Conservation (phyloP, 1,139 yeast genomes). For the Chernovozyma aurita region DNA sequence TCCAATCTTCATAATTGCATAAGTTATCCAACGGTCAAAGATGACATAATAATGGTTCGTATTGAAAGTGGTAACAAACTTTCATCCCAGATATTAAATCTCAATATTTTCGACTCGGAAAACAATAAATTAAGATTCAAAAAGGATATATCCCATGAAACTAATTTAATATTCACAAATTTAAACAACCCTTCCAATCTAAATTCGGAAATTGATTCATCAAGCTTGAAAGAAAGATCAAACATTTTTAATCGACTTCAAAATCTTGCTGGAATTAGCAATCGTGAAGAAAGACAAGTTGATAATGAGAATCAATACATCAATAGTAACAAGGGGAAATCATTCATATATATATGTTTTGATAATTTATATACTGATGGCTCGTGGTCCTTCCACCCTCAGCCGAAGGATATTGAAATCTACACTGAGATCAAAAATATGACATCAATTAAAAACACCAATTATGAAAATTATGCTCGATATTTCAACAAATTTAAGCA, state of each 20-base stretch:
- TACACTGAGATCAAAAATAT: conserved; percentile 33
- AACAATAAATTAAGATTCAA: conserved; percentile 31
- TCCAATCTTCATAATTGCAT: conserved; percentile 32
- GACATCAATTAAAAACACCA: conserved; percentile 28
- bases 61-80: conserved; percentile 27
- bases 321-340: conserved; percentile 22
- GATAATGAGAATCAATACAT: conserved; percentile 9
- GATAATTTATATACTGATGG: conserved; percentile 41
- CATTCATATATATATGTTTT: conserved; percentile 37
- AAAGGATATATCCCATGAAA: conserved; percentile 25
- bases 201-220: conserved; percentile 2
- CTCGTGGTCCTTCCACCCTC: conserved; percentile 40
- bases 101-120: conserved; percentile 36
- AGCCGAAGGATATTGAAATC: conserved; percentile 28
- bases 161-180: conserved; percentile 34
- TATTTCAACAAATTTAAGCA: conserved; percentile 23
- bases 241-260: conserved; percentile 4
- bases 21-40: conserved; percentile 32
- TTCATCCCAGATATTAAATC: conserved; percentile 32
- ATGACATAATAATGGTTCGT: conserved; percentile 35
- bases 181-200: conserved; percentile 21
- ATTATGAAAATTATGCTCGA: conserved; percentile 33
- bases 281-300: background rate
- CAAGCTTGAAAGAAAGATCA: conserved; percentile 1
- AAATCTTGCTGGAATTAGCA: conserved; percentile 3